Evolutionary conservation across 169 alveolate species (phyloP).

Genomic region (Besnoitia besnoiti): DNA sequence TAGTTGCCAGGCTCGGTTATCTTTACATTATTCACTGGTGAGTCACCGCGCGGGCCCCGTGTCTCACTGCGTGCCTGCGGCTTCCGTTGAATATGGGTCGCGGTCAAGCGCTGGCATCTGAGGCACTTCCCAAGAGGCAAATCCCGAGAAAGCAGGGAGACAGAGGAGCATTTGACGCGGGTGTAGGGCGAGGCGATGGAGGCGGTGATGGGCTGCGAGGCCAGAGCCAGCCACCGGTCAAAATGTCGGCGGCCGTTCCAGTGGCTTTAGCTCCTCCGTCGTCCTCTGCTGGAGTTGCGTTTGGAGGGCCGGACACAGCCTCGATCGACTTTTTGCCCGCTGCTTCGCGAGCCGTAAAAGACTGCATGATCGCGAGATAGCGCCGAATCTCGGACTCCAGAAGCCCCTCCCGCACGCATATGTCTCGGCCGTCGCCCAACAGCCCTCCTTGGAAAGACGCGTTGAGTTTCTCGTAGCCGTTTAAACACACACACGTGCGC

Average conservation of each 20-base stretch:
- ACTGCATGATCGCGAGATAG: constrained; percentile 10
- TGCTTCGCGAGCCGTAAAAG: neutral
- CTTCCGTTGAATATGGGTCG: no score
- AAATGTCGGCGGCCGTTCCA: neutral
- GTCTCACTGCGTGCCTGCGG: no score
- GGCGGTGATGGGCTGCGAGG: neutral
- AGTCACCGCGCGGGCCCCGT: no score
- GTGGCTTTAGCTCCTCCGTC: neutral
- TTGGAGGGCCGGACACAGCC: neutral
- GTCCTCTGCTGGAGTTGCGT: neutral
- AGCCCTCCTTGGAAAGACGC: neutral
- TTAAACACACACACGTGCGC: constrained; percentile 40
- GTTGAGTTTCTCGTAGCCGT: constrained; percentile 14
- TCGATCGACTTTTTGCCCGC: neutral
- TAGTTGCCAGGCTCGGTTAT: no score
- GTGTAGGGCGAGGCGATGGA: no score
- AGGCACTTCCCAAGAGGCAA: neutral
- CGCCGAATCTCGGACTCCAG: constrained; percentile 12
- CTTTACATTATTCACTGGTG: no score
- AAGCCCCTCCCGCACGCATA: constrained; percentile 9
- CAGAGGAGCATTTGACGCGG: neutral
- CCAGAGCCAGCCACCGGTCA: neutral
- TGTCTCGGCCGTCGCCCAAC: constrained; percentile 17
- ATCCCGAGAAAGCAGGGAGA: neutral
- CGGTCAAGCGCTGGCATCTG: neutral